phyloP scores from a whole-genome alignment of 169 alveolate genomes.

The Plasmodium vinckei region DNA sequence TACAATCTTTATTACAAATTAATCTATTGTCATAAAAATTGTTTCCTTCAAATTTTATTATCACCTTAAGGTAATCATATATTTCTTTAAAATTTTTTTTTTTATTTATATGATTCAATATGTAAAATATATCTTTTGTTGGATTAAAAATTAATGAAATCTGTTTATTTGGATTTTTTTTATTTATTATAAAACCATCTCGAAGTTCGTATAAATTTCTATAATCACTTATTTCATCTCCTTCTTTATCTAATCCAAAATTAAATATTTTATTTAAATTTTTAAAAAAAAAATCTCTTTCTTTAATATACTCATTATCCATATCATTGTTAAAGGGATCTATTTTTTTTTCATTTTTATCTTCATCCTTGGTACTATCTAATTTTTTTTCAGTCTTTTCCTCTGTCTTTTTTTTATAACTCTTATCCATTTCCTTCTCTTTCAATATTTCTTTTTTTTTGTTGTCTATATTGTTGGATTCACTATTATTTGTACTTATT shows the following conservation, averaged over 20 bases:
- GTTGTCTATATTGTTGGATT: too few relatives aligned
- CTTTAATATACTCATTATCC: constrained; percentile 11
- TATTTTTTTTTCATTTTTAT: constrained; percentile 10
- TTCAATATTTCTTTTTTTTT: too few relatives aligned
- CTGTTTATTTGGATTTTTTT: background rate
- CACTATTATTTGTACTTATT: too few relatives aligned
- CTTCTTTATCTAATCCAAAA: background rate
- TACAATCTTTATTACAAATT: constrained; percentile 9
- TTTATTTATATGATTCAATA: constrained; percentile 38
- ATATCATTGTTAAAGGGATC: constrained; percentile 13
- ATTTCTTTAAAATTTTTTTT: constrained; percentile 55
- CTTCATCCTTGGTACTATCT: background rate
- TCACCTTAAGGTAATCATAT: constrained; percentile 25
- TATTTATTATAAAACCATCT: constrained; percentile 47
- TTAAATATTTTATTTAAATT: constrained; percentile 38
- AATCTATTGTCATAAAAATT: constrained; percentile 33
- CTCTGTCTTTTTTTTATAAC: background rate
- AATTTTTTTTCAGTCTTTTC: background rate
- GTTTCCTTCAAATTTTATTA: constrained; percentile 18
- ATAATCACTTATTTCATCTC: constrained; percentile 15
- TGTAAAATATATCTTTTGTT: constrained; percentile 20
- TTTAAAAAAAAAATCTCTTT: constrained; percentile 12
- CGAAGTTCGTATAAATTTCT: constrained; percentile 48
- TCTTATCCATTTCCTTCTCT: background rate
- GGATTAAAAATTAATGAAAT: constrained; percentile 61